These are phyloP conservation scores for Ophiocordyceps camponoti-saundersi DNA, from an alignment of 2,329 filamentous ascomycete species.

Conservation along the genomic window DNA sequence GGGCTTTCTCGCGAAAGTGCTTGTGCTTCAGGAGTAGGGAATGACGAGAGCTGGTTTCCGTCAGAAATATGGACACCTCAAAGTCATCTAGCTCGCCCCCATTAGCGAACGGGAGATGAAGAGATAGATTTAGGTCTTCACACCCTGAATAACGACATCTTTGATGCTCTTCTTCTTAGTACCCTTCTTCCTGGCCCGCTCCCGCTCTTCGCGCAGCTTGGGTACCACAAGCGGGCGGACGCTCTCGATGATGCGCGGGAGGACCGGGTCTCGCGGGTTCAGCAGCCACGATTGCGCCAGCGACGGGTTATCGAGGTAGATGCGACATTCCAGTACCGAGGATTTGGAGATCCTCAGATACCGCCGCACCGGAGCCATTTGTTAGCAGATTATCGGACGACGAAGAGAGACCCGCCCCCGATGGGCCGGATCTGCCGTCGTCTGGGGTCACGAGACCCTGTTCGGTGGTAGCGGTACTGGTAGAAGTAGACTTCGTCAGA, in stretches of 20 bases:
- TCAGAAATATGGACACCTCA: conserved; percentile 86
- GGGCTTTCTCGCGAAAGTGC: conserved; percentile 44
- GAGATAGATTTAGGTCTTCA: background rate
- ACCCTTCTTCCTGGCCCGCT: conserved; percentile 36
- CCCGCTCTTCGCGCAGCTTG: conserved; percentile 77
- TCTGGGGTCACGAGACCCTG: background rate
- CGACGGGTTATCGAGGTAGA: conserved; percentile 84
- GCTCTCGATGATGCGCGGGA: conserved; percentile 69
- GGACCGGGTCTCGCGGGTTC: conserved; percentile 54
- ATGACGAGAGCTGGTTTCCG: conserved; percentile 70
- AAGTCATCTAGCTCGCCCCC: conserved; percentile 55
- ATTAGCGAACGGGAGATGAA: conserved; percentile 1
- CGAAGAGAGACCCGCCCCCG: no score
- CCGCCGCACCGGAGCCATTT: conserved; percentile 74
- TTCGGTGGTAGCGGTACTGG: no score
- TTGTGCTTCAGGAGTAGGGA: conserved; percentile 78
- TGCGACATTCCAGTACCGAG: conserved; percentile 89
- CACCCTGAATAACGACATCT: conserved; percentile 74
- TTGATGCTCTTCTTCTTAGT: conserved; percentile 71
- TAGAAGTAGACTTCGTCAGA: no score
- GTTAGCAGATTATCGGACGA: background rate
- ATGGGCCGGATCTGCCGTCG: background rate
- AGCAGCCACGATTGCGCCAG: conserved; percentile 74
- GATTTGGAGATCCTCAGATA: conserved; percentile 86
- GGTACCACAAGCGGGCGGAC: conserved; percentile 76